Base-by-base conservation (phyloP, 2,329 filamentous ascomycete species). In the Talaromyces pinophilus region DNA sequence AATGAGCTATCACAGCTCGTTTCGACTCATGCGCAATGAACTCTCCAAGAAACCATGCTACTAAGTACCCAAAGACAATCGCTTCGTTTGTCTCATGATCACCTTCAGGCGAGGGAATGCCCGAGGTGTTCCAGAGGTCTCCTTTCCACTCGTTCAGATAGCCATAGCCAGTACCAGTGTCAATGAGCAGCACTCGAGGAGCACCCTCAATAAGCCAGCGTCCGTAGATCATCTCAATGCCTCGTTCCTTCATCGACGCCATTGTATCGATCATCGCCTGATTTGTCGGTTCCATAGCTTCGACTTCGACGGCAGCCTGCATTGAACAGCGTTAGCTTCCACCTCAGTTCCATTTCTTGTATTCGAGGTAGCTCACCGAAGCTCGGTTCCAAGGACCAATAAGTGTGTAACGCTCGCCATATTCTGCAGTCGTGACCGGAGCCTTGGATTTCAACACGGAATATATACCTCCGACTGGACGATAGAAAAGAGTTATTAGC, bases 371-470 rank as follows among this genome's bases (percentile, higher is more conserved):
- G 76, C 90, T 75, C 85, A 95, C 92, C 71, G 95, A 97, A 73
- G 90, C 87, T 77, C 91, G 90, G 82, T 98, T 97, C 77, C 96
- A 88, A 67, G 95, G 95, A 1, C 95, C 95, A 78, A 99, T 93
- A 71, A 98, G 87, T 33, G 92, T 96, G 81, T 99, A 99, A 71
- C 92, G 88, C 67, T 97, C 93, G 80, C 95, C 95, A 95, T 98
- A 99, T 81, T 99, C 95, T 68, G 93, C 93, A 0, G 94, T 97
- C 52, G 95, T 98, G 69, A 98, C 95, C 61, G 95, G 94, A 44
- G 95, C 94, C 81, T 99, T 99, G 69, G 95, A 99, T 82, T 99
- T 99, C 81, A 99, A 89, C 71, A 99, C 95, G 17, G 94, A 98
- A 85, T 99, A 99, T 82, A 99, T 99, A 74, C 95, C 95, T 76